phyloP scores from a whole-genome alignment of 257 asterid species.

The Misopates orontium region DNA sequence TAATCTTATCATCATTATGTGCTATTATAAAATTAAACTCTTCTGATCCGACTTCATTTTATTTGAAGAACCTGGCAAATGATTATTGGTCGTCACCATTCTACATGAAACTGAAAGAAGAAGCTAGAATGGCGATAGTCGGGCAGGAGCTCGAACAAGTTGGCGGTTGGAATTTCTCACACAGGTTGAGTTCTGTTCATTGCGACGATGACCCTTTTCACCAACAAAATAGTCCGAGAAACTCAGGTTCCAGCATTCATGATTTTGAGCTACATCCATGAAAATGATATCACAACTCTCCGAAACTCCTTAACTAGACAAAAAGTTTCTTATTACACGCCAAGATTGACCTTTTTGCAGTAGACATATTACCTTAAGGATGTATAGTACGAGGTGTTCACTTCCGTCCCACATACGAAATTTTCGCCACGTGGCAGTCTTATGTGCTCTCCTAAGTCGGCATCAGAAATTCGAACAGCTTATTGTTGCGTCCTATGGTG shows the following conservation, averaged over 20 bases:
- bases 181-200: constrained; percentile 69
- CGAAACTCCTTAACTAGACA: not conserved
- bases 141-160: constrained; percentile 45
- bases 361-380: not conserved
- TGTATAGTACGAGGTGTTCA: not conserved
- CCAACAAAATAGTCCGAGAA: constrained; percentile 61
- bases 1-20: too few species aligned
- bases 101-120: constrained; percentile 74
- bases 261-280: constrained; percentile 40
- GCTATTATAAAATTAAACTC: not conserved
- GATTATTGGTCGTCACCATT: constrained; percentile 73
- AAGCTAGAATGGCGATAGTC: constrained; percentile 37
- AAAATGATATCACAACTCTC: not conserved
- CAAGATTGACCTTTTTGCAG: too few species aligned
- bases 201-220: constrained; percentile 82
- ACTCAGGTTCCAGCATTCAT: constrained; percentile 40
- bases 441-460: not conserved
- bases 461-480: not conserved
- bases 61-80: constrained; percentile 58
- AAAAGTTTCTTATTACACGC: too few species aligned
- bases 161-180: constrained; percentile 58
- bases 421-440: too few species aligned
- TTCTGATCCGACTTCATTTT: constrained; percentile 4
- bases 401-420: too few species aligned
- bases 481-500: not conserved